Evolutionary conservation across 148 eudicot genomes (phyloP).

Genomic region (Chenopodium quinoa): DNA sequence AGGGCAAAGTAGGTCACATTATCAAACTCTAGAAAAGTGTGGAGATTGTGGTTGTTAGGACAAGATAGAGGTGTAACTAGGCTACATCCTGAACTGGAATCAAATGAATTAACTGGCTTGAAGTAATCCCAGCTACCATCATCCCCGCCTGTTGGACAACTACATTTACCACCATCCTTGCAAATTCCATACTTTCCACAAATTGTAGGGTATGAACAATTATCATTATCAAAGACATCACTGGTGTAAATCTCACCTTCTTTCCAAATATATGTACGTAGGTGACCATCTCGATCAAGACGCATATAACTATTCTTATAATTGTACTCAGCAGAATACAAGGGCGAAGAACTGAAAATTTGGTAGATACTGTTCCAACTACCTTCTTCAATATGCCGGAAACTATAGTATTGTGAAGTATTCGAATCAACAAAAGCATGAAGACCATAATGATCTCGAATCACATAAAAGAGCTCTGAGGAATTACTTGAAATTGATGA

Average conservation of each 20-base stretch:
- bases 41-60: not conserved
- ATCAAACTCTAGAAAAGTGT: not conserved
- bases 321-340: not conserved
- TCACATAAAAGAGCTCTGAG: conserved; percentile 12
- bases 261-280: not conserved
- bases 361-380: no score
- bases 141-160: not conserved
- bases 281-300: conserved; percentile 1
- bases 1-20: not conserved
- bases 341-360: no score
- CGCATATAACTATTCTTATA: not conserved
- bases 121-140: not conserved
- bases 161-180: not conserved
- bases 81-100: not conserved
- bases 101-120: not conserved
- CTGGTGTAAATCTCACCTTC: not conserved
- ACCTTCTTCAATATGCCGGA: not conserved
- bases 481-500: not conserved
- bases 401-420: conserved; percentile 3
- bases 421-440: conserved; percentile 7
- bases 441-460: not conserved
- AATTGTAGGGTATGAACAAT: not conserved
- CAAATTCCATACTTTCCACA: conserved; percentile 11
- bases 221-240: not conserved
- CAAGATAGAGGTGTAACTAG: not conserved